These are phyloP conservation scores for Penicillium taxi DNA, from an alignment of 495 filamentous ascomycete species.

Conservation along the genomic window DNA sequence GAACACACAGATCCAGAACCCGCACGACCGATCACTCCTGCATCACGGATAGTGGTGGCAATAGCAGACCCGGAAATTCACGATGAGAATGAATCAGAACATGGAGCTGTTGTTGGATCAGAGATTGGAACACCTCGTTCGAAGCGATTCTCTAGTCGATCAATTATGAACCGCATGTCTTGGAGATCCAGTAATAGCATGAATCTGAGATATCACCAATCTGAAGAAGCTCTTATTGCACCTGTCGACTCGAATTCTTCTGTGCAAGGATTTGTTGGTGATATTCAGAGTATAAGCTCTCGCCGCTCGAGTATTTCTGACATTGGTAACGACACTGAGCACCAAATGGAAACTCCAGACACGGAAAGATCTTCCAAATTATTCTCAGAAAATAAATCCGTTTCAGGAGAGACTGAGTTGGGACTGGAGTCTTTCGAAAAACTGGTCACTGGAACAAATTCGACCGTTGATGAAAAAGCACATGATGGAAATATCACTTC, in stretches of 20 bases:
- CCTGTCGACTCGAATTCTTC: conserved; percentile 22
- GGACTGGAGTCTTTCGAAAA: too few species aligned
- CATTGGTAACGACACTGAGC: not conserved
- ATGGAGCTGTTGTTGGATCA: conserved; percentile 31
- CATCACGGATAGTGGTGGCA: conserved; percentile 3
- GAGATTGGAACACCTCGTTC: conserved; percentile 27
- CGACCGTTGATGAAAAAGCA: too few species aligned
- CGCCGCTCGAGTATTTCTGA: conserved; percentile 13
- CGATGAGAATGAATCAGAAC: conserved; percentile 28
- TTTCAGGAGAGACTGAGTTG: too few species aligned
- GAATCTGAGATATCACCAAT: conserved; percentile 15
- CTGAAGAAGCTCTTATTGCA: conserved; percentile 18
- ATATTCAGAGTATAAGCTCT: conserved; percentile 13
- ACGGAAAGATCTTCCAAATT: not conserved
- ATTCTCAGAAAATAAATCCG: too few species aligned
- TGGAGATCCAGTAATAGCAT: conserved; percentile 7
- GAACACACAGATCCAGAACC: not conserved
- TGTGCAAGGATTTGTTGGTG: conserved; percentile 21
- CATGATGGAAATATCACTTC: too few species aligned
- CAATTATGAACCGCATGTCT: conserved; percentile 15
- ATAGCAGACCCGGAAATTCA: conserved; percentile 7
- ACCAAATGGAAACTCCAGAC: conserved; percentile 2
- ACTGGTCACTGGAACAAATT: too few species aligned
- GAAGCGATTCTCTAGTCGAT: conserved; percentile 21
- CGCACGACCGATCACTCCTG: not conserved